Percentiles rank a stretch among this genome's conserved stretches.
phyloP scores from a whole-genome alignment of 2,329 filamentous ascomycete species.

The Fusarium sp. region DNA sequence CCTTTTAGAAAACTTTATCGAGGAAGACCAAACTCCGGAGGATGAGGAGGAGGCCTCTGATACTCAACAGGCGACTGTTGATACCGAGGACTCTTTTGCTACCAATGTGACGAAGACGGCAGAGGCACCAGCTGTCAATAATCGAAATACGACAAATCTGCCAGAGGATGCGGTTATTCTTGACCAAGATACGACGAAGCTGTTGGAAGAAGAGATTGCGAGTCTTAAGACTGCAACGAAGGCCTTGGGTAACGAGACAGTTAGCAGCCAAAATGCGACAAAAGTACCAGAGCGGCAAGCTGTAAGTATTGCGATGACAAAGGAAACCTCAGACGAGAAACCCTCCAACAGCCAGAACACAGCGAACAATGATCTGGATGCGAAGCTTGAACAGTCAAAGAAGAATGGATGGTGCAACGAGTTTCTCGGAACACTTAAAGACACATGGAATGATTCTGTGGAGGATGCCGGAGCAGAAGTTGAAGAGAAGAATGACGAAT shows the following conservation, averaged over 20 bases:
- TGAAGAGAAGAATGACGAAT: background rate
- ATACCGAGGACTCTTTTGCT: background rate
- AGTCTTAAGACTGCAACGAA: background rate
- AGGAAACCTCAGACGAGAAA: background rate
- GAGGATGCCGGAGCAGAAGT: background rate
- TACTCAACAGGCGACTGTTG: background rate
- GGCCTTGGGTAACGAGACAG: background rate
- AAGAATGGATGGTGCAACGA: conserved; percentile 27
- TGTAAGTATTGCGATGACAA: no score
- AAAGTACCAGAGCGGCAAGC: background rate
- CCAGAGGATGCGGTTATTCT: no score
- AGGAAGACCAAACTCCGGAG: background rate
- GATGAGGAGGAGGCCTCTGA: background rate
- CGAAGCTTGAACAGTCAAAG: conserved; percentile 15
- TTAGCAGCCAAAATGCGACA: background rate
- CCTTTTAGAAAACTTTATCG: background rate
- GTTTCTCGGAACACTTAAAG: conserved; percentile 6
- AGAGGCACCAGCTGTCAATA: background rate
- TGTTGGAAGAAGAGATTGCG: background rate
- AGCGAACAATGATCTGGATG: background rate
- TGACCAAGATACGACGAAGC: no score
- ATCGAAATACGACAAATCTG: background rate
- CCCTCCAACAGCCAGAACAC: background rate
- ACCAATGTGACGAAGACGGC: background rate
- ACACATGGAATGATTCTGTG: background rate